Percentiles rank a stretch among this genome's conserved stretches.
Conservation (phyloP, 179 eudicot species). For the Carnegiea gigantea region DNA sequence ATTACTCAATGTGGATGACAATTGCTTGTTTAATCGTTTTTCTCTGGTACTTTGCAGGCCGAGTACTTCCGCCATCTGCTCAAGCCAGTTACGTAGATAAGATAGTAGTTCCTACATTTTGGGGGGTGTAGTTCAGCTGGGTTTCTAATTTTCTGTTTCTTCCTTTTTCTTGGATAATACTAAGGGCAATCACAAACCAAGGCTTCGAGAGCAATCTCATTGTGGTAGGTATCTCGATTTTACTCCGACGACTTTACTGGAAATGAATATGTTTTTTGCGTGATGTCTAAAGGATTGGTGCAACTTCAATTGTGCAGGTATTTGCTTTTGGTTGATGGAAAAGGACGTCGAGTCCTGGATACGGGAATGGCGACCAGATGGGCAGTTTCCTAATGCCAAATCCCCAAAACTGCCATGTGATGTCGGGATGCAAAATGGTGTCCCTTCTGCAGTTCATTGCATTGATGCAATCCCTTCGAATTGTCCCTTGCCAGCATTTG, state of each 20-base stretch:
- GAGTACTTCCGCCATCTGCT: constrained; percentile 95
- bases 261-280: background rate
- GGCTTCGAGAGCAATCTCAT: constrained; percentile 24
- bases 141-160: constrained; percentile 39
- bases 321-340: constrained; percentile 63
- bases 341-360: constrained; percentile 56
- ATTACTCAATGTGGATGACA: background rate
- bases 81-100: constrained; percentile 92
- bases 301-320: constrained; percentile 34
- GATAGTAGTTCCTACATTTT: constrained; percentile 26
- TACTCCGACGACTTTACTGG: background rate
- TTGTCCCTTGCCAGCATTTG: constrained; percentile 30
- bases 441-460: constrained; percentile 38
- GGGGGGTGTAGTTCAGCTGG: constrained; percentile 59
- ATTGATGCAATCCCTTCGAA: constrained; percentile 33
- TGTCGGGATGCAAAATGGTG: constrained; percentile 38
- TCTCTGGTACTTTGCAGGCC: constrained; percentile 56
- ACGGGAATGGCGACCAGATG: constrained; percentile 36
- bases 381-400: constrained; percentile 42
- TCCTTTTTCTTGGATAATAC: constrained; percentile 42
- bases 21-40: constrained; percentile 9
- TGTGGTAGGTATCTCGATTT: constrained; percentile 38
- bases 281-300: constrained; percentile 9
- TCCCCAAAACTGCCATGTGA: constrained; percentile 36
- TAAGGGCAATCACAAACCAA: constrained; percentile 39